Evolutionary conservation across 2,329 filamentous ascomycete species (phyloP).

Genomic region (Neonectria punicea): DNA sequence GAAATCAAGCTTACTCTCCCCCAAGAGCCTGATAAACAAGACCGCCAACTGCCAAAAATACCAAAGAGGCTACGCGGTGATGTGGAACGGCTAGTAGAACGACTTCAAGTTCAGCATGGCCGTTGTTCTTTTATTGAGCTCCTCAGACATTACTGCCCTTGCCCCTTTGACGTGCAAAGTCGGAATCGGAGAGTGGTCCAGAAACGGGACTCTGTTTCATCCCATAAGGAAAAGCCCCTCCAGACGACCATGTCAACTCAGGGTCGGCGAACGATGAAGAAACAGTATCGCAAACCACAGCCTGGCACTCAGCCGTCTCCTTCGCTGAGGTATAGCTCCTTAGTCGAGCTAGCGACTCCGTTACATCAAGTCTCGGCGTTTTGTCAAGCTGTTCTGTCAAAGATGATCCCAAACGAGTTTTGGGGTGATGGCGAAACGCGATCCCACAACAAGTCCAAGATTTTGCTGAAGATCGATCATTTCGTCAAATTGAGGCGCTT

Average conservation of each 20-base stretch:
- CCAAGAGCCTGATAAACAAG: conserved; percentile 24
- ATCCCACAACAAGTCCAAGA: conserved; percentile 66
- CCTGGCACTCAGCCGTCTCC: conserved; percentile 15
- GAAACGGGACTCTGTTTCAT: conserved; percentile 13
- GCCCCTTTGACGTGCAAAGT: conserved; percentile 40
- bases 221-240: conserved; percentile 11
- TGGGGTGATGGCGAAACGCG: conserved; percentile 72
- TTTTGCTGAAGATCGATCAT: conserved; percentile 77
- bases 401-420: conserved; percentile 78
- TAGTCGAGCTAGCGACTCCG: conserved; percentile 77
- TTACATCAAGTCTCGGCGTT: conserved; percentile 81
- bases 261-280: conserved; percentile 27
- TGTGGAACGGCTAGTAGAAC: conserved; percentile 67
- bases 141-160: conserved; percentile 83
- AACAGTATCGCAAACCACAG: conserved; percentile 13
- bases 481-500: conserved; percentile 84
- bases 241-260: conserved; percentile 17
- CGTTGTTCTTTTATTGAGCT: conserved; percentile 84
- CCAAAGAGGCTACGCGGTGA: conserved; percentile 77
- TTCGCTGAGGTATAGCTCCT: conserved; percentile 46
- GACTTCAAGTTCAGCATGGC: conserved; percentile 75
- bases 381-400: conserved; percentile 79
- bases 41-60: conserved; percentile 47
- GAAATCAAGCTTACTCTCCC: conserved; percentile 68
- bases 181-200: conserved; percentile 11